Conservation (phyloP, 352 stramenopile species). For the Globisporangium cylindrosporum region DNA sequence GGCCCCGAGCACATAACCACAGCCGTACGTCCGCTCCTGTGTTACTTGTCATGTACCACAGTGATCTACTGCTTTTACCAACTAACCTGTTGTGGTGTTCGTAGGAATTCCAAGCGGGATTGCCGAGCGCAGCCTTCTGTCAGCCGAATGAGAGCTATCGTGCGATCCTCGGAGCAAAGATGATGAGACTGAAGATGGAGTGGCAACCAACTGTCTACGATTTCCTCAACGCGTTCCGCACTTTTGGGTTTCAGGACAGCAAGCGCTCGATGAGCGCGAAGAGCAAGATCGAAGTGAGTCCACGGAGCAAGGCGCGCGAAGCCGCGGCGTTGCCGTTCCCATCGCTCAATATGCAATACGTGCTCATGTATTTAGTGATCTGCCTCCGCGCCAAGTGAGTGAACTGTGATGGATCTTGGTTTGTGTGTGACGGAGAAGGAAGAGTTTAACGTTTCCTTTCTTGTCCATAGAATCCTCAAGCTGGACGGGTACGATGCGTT, state of each 20-base stretch:
- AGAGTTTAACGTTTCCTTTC: not conserved
- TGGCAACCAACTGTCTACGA: conserved; percentile 74
- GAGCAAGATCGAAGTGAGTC: conserved; percentile 60
- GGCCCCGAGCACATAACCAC: conserved; percentile 2
- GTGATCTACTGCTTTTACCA: not conserved
- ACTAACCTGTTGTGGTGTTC: not conserved
- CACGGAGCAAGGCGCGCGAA: conserved; percentile 20
- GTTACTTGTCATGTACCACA: conserved; percentile 8
- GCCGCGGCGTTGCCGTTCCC: conserved; percentile 46
- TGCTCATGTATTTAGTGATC: conserved; percentile 74
- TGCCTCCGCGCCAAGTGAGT: conserved; percentile 58
- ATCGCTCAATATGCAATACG: conserved; percentile 78
- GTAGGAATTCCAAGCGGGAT: conserved; percentile 42
- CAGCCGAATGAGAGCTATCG: conserved; percentile 53
- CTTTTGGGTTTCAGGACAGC: conserved; percentile 79
- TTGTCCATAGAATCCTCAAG: conserved; percentile 30
- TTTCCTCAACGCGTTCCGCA: conserved; percentile 72
- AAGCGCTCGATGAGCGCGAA: conserved; percentile 83
- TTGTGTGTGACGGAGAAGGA: not conserved
- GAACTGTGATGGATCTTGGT: conserved; percentile 6
- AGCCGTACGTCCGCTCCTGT: not conserved
- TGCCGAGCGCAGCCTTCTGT: conserved; percentile 50
- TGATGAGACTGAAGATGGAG: conserved; percentile 50
- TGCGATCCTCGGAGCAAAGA: conserved; percentile 26
- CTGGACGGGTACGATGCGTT: conserved; percentile 77